A percentile compares a stretch with the other conserved stretches of the same genome.
Conservation (phyloP, 2,329 filamentous ascomycete species). For the Talaromyces sp. region DNA sequence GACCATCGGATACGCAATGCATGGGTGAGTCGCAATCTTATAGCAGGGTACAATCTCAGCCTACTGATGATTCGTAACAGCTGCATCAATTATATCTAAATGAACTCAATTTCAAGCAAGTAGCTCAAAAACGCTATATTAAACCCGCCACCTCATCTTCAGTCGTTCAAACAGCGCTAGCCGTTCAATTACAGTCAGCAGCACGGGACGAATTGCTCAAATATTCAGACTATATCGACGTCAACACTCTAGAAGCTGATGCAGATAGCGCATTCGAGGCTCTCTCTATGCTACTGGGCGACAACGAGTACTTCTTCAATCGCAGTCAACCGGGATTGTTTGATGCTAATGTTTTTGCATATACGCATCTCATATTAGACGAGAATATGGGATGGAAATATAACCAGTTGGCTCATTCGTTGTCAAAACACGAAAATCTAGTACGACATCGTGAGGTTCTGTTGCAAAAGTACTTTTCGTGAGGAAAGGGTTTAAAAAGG, state of each 20-base stretch:
- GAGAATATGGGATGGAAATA: conserved; percentile 63
- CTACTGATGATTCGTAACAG: conserved; percentile 36
- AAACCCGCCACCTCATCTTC: conserved; percentile 56
- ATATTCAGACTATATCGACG: conserved; percentile 52
- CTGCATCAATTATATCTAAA: conserved; percentile 80
- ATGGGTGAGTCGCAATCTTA: conserved; percentile 61
- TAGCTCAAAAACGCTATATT: conserved; percentile 72
- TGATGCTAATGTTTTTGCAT: conserved; percentile 86
- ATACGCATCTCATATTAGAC: conserved; percentile 76
- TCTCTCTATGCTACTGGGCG: conserved; percentile 57
- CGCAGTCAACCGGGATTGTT: conserved; percentile 64
- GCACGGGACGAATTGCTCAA: conserved; percentile 73
- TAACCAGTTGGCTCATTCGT: conserved; percentile 54
- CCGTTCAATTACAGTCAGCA: conserved; percentile 66
- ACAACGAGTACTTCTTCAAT: conserved; percentile 61
- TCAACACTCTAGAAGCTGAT: conserved; percentile 57
- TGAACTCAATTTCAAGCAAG: conserved; percentile 59
- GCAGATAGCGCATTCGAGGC: conserved; percentile 62
- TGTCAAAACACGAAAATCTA: conserved; percentile 60
- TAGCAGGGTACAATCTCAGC: not conserved
- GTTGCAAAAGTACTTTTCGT: conserved; percentile 47
- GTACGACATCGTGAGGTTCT: conserved; percentile 63
- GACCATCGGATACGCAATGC: conserved; percentile 76
- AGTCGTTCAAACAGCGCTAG: conserved; percentile 62
- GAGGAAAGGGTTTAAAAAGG: not conserved